Evolutionary conservation across 2,329 filamentous ascomycete species (phyloP).

Genomic region (Botryotinia narcissicola): DNA sequence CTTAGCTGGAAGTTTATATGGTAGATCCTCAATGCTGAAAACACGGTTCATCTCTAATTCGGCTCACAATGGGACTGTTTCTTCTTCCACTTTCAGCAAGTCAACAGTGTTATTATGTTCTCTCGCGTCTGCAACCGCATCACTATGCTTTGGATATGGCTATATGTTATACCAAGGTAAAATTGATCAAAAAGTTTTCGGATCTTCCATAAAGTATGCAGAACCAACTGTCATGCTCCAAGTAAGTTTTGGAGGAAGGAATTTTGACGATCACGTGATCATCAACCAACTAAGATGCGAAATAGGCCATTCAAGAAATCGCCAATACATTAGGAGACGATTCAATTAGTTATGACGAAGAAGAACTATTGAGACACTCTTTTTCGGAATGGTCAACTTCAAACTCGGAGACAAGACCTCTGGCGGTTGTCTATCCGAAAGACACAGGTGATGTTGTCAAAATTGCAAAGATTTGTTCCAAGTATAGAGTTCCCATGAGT

Average conservation of each 20-base stretch:
- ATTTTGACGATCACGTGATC: not conserved
- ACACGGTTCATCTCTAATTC: not conserved
- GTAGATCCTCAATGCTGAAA: not conserved
- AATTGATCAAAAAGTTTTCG: not conserved
- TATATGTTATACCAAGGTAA: not conserved
- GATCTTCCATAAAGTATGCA: slow-evolving; percentile 17
- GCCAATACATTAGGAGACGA: slow-evolving; percentile 3
- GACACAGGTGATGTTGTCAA: slow-evolving; percentile 58
- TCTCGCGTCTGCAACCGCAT: slow-evolving; percentile 9
- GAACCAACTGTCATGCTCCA: slow-evolving; percentile 18
- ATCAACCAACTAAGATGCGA: not conserved
- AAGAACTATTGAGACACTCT: slow-evolving; percentile 58
- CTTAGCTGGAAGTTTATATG: not conserved
- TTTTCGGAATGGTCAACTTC: slow-evolving; percentile 62
- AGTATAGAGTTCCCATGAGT: slow-evolving; percentile 74
- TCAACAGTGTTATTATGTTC: slow-evolving; percentile 14
- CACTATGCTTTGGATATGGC: slow-evolving; percentile 9
- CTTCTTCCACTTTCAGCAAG: slow-evolving; percentile 10
- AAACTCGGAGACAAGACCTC: slow-evolving; percentile 57
- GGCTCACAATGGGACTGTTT: not conserved
- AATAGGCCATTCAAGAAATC: slow-evolving; percentile 17
- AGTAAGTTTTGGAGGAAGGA: not conserved
- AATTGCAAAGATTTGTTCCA: slow-evolving; percentile 69
- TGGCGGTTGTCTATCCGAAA: slow-evolving; percentile 61
- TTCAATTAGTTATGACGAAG: slow-evolving; percentile 39